A percentile compares a stretch with the other conserved stretches of the same genome.
phyloP scores from a whole-genome alignment of 331 rosid species.

The Quercus phellos region DNA sequence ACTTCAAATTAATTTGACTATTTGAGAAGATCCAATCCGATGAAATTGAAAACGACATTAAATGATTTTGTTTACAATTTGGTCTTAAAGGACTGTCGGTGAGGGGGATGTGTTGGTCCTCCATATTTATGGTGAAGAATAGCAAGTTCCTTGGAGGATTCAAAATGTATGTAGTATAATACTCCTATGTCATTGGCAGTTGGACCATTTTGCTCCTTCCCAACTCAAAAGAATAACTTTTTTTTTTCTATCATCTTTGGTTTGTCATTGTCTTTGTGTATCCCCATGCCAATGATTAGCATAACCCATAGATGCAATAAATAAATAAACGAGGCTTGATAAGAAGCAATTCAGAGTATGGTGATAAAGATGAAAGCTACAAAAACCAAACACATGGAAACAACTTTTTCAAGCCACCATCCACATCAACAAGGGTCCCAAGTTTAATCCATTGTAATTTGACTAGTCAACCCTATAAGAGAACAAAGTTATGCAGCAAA shows the following conservation, averaged over 20 bases:
- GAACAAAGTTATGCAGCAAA: constrained; percentile 4
- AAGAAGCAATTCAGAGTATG: constrained; percentile 12
- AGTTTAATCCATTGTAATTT: constrained; percentile 9
- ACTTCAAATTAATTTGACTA: too few relatives aligned
- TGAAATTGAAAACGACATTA: too few relatives aligned
- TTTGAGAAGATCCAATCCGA: too few relatives aligned
- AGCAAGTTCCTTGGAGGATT: too few relatives aligned
- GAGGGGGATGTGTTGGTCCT: too few relatives aligned
- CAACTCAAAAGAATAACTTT: not conserved
- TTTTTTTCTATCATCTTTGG: not conserved
- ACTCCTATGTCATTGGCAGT: not conserved
- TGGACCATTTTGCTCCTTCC: not conserved
- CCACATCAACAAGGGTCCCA: not conserved
- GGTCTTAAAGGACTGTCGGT: too few relatives aligned
- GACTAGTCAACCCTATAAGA: constrained; percentile 18
- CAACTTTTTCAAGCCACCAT: constrained; percentile 25
- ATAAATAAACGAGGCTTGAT: not conserved
- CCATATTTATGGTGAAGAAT: too few relatives aligned
- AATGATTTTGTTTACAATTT: too few relatives aligned
- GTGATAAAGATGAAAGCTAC: constrained; percentile 36
- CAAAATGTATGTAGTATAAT: not conserved
- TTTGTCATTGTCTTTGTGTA: not conserved
- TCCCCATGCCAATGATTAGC: not conserved
- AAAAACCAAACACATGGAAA: constrained; percentile 36
- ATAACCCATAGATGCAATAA: not conserved